Conservation (phyloP, 768 basidiomycete genomes). For the Lactifluus volemus region DNA sequence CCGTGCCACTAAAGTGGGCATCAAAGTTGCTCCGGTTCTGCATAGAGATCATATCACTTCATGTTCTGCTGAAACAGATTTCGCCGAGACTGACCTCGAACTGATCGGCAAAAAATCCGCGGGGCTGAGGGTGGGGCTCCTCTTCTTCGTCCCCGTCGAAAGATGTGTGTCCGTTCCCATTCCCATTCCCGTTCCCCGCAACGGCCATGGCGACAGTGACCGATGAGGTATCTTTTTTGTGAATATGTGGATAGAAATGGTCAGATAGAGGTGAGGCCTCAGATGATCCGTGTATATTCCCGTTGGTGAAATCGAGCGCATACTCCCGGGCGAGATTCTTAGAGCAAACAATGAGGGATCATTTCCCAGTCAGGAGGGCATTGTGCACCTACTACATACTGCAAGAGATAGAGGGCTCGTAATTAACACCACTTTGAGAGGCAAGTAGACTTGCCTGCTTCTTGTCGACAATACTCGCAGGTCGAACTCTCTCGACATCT, state of each 20-base stretch:
- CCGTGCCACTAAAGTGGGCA: slow-evolving; percentile 85
- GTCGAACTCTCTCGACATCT: slow-evolving; percentile 81
- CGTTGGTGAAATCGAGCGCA: slow-evolving; percentile 62
- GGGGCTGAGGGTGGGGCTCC: slow-evolving; percentile 42
- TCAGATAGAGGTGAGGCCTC: neutral
- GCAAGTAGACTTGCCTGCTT: slow-evolving; percentile 56
- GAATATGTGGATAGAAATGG: slow-evolving; percentile 12
- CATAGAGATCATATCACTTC: neutral
- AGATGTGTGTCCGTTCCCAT: slow-evolving; percentile 25
- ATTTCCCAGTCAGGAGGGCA: neutral
- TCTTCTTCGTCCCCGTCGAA: slow-evolving; percentile 32
- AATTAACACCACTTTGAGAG: slow-evolving; percentile 6
- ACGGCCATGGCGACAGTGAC: slow-evolving; percentile 48
- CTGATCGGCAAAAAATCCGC: slow-evolving; percentile 94
- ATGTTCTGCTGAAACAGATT: neutral
- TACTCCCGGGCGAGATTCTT: slow-evolving; percentile 84
- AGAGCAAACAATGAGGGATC: neutral
- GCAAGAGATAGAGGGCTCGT: slow-evolving; percentile 12
- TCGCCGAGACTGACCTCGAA: slow-evolving; percentile 51
- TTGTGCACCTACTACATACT: slow-evolving; percentile 30
- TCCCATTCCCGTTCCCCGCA: slow-evolving; percentile 22
- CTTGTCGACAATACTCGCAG: slow-evolving; percentile 93
- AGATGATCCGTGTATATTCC: slow-evolving; percentile 23
- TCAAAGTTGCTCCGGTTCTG: slow-evolving; percentile 85
- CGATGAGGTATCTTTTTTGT: slow-evolving; percentile 36